These are phyloP conservation scores for Ogataea dorogensis DNA, from an alignment of 805 yeast genomes.

Conservation along the genomic window DNA sequence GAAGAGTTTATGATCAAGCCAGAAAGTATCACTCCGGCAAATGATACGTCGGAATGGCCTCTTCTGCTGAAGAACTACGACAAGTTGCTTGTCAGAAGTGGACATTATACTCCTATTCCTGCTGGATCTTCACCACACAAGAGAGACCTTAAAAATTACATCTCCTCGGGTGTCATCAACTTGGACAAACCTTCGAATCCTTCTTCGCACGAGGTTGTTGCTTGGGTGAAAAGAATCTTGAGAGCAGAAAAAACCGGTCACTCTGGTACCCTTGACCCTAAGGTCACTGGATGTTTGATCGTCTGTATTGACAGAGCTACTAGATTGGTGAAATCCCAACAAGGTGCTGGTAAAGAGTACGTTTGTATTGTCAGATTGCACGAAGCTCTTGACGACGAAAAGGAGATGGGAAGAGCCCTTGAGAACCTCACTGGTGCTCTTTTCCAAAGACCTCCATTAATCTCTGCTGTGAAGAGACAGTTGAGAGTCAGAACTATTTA, in stretches of 20 bases:
- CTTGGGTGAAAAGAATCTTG: conserved; percentile 96
- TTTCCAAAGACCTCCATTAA: conserved; percentile 98
- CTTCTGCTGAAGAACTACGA: conserved; percentile 90
- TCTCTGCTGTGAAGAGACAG: conserved; percentile 98
- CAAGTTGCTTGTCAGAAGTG: conserved; percentile 89
- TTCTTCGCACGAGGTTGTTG: conserved; percentile 98
- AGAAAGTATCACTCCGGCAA: conserved; percentile 70
- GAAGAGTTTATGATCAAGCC: conserved; percentile 74
- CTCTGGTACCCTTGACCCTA: conserved; percentile 97
- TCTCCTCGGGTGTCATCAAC: conserved; percentile 94
- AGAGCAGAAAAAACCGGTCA: conserved; percentile 98
- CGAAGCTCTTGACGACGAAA: conserved; percentile 86
- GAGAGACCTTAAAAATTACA: conserved; percentile 86
- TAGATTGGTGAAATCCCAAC: conserved; percentile 96
- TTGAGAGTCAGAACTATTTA: conserved; percentile 96
- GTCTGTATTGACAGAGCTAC: conserved; percentile 99
- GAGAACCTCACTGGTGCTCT: conserved; percentile 98
- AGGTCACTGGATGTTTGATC: conserved; percentile 96
- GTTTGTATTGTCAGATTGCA: conserved; percentile 96
- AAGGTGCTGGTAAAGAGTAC: conserved; percentile 99
- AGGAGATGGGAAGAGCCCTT: conserved; percentile 77
- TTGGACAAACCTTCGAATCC: conserved; percentile 98
- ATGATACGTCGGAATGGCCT: conserved; percentile 95
- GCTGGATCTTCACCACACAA: conserved; percentile 92
- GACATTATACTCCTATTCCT: conserved; percentile 97